These are phyloP conservation scores for Solanum hybrid DNA, from an alignment of 305 asterid genomes.

Conservation along the genomic window DNA sequence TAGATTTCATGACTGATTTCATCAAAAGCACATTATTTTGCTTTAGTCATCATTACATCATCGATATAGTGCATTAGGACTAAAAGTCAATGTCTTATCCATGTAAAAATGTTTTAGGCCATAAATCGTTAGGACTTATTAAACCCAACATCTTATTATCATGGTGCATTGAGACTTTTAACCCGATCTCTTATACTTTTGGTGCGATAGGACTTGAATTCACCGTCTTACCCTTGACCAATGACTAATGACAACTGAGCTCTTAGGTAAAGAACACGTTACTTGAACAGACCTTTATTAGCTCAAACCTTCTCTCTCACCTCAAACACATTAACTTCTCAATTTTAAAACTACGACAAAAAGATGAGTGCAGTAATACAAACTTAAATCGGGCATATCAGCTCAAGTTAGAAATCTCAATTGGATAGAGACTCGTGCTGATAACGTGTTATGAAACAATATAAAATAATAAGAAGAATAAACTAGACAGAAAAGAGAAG, in stretches of 20 bases:
- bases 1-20: neutral
- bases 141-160: neutral
- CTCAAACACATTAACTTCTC: neutral
- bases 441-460: neutral
- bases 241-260: neutral
- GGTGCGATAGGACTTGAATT: too few relatives aligned
- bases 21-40: neutral
- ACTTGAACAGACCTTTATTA: neutral
- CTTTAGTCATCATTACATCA: neutral
- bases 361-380: neutral
- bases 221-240: neutral
- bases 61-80: neutral
- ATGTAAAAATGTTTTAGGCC: neutral
- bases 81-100: neutral
- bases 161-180: neutral
- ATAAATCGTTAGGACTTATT: too few relatives aligned
- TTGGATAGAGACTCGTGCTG: neutral
- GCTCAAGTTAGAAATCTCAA: neutral
- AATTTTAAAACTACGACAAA: neutral
- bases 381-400: neutral
- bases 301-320: neutral
- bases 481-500: too few relatives aligned
- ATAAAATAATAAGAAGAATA: too few relatives aligned
- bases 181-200: too few relatives aligned
- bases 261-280: neutral